Percentiles rank a stretch among this genome's conserved stretches.
Conservation (phyloP, 805 yeast species). For the Schizosaccharomyces octosporus region DNA sequence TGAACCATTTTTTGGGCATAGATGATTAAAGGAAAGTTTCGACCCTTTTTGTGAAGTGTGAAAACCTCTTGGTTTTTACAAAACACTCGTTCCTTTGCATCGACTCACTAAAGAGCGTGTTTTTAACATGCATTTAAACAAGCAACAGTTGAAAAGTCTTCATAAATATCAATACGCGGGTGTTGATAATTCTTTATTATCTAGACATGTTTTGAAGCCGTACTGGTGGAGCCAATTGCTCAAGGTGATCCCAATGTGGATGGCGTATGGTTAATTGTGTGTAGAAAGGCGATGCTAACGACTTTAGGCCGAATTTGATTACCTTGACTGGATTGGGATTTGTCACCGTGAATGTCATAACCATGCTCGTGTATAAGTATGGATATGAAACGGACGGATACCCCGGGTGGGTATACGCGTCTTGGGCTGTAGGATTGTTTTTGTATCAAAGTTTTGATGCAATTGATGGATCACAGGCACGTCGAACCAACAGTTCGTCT, state of each 20-base stretch:
- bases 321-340: conserved; percentile 60
- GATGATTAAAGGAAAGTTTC: too few relatives aligned
- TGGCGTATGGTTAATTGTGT: conserved; percentile 26
- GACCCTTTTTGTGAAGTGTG: too few relatives aligned
- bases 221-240: conserved; percentile 62
- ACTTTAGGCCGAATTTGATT: conserved; percentile 44
- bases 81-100: too few relatives aligned
- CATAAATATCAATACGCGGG: background rate
- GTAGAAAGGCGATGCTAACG: background rate
- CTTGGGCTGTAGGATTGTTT: conserved; percentile 61
- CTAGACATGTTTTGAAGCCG: conserved; percentile 54
- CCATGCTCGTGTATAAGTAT: conserved; percentile 53
- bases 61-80: too few relatives aligned
- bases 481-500: conserved; percentile 71
- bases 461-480: conserved; percentile 88
- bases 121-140: background rate
- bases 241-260: conserved; percentile 55
- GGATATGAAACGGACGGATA: conserved; percentile 25
- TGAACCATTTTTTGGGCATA: too few relatives aligned
- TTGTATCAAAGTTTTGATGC: conserved; percentile 93
- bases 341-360: conserved; percentile 32
- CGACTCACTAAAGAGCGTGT: background rate
- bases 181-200: conserved; percentile 61
- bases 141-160: background rate
- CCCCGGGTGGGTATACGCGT: conserved; percentile 57